A percentile compares a stretch with the other conserved stretches of the same genome.
Evolutionary conservation across 306 rosid species (phyloP).

Genomic region (Glycine latifolia): DNA sequence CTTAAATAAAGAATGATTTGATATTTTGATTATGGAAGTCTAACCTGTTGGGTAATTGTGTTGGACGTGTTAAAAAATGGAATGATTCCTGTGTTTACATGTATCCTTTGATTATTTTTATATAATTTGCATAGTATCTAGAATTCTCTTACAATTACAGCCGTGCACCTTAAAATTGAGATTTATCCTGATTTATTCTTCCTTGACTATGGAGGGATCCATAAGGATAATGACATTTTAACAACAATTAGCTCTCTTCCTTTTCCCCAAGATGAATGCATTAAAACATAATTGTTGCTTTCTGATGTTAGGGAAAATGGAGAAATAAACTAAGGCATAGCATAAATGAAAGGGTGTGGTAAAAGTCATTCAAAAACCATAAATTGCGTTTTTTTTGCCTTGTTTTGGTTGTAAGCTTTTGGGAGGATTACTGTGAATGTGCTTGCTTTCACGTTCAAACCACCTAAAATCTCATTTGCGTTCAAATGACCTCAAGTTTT

Average conservation of each 20-base stretch:
- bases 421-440: neutral
- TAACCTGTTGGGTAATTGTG: neutral
- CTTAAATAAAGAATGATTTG: neutral
- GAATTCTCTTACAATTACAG: neutral
- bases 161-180: neutral
- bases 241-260: neutral
- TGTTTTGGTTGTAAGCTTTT: conserved; percentile 15
- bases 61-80: neutral
- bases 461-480: neutral
- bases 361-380: conserved; percentile 52
- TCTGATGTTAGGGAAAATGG: conserved; percentile 23
- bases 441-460: conserved; percentile 12
- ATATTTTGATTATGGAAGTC: neutral
- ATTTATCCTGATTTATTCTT: neutral
- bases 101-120: neutral
- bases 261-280: neutral
- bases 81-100: neutral
- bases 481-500: neutral
- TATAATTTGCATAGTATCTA: no score
- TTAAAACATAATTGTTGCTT: conserved; percentile 1
- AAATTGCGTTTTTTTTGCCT: conserved; percentile 40
- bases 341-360: conserved; percentile 40
- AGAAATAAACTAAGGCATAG: conserved; percentile 24
- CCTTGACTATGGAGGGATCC: neutral
- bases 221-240: neutral